phyloP scores from a whole-genome alignment of 306 rosid genomes.

The Trifolium subterraneum region DNA sequence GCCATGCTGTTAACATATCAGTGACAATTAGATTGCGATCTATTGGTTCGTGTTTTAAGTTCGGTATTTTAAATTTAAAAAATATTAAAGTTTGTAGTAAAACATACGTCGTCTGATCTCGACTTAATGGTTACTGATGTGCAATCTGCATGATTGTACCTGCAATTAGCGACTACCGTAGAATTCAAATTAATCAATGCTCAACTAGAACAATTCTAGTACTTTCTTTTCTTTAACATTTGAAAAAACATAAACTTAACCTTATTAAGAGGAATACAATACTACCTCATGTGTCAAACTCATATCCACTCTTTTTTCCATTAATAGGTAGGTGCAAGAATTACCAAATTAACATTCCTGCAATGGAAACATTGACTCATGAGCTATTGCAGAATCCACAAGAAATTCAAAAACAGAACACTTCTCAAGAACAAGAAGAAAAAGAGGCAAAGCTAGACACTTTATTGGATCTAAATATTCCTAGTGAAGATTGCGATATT shows the following conservation, averaged over 20 bases:
- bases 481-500: constrained; percentile 27
- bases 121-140: no score
- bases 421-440: constrained; percentile 17
- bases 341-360: constrained; percentile 20
- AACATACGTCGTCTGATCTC: no score
- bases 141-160: no score
- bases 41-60: no score
- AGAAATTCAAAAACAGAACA: constrained; percentile 44
- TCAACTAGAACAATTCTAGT: no score
- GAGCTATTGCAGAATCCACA: constrained; percentile 49
- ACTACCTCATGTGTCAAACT: constrained; percentile 37
- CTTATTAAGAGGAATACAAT: constrained; percentile 31
- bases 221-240: no score
- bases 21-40: no score
- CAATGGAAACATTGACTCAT: constrained; percentile 48
- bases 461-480: constrained; percentile 54
- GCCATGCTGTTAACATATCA: no score
- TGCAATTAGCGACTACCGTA: no score
- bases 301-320: constrained; percentile 27
- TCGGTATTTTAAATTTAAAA: no score
- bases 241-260: not conserved
- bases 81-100: no score
- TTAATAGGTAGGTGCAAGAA: constrained; percentile 35
- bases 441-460: constrained; percentile 29
- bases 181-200: no score